Percentiles rank a stretch among this genome's conserved stretches.
Evolutionary conservation across 2,329 filamentous ascomycete species (phyloP).

Genomic region (Ophiostoma montium): DNA sequence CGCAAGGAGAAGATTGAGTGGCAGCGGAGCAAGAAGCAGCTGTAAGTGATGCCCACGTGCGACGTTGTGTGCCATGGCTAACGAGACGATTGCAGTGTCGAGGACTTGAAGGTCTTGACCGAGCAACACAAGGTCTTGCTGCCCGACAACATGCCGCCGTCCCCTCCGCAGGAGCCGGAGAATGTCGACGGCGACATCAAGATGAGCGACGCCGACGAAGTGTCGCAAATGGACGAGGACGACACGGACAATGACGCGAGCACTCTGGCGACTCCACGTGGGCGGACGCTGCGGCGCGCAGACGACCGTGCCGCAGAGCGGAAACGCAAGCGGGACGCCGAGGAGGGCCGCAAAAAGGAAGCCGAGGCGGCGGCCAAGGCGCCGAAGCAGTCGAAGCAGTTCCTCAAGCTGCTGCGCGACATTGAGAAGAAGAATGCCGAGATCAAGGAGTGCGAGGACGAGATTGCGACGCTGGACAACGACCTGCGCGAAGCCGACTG

Average conservation of each 20-base stretch:
- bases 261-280: slow-evolving; percentile 32
- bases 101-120: slow-evolving; percentile 57
- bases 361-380: slow-evolving; percentile 49
- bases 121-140: slow-evolving; percentile 59
- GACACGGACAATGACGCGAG: slow-evolving; percentile 57
- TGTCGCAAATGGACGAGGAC: slow-evolving; percentile 42
- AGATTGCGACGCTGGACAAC: slow-evolving; percentile 75
- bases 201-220: slow-evolving; percentile 50
- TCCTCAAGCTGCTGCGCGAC: slow-evolving; percentile 73
- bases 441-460: slow-evolving; percentile 69
- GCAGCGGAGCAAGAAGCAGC: slow-evolving; percentile 61
- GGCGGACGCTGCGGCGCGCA: slow-evolving; percentile 45
- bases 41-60: slow-evolving; percentile 11
- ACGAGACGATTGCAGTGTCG: slow-evolving; percentile 26
- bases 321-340: slow-evolving; percentile 61
- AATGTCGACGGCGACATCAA: slow-evolving; percentile 44
- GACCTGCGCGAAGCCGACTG: slow-evolving; percentile 90
- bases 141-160: slow-evolving; percentile 57
- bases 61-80: too few relatives aligned
- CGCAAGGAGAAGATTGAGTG: slow-evolving; percentile 92
- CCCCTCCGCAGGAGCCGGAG: slow-evolving; percentile 36
- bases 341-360: slow-evolving; percentile 53
- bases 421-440: slow-evolving; percentile 76
- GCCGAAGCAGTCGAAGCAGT: slow-evolving; percentile 74
- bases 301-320: slow-evolving; percentile 57